Percentiles rank a stretch among this genome's conserved stretches.
These are phyloP conservation scores for Aristolochia californica DNA, from an alignment of 164 flowering plant species.

Conservation along the genomic window DNA sequence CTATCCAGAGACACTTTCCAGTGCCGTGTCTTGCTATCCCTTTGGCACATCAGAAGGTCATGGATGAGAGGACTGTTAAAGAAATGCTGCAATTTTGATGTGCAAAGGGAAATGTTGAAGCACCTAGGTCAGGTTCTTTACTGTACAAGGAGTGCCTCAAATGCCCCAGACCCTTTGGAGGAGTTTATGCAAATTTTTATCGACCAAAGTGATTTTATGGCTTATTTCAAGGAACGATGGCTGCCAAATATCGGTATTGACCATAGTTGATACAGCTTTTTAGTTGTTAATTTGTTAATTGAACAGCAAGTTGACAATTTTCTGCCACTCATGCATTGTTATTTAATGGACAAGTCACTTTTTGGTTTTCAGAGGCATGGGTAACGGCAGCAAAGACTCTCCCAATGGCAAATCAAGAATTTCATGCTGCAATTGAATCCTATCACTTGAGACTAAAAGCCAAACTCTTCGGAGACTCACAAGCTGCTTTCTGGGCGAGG, in stretches of 20 bases:
- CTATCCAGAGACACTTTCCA: slow-evolving; percentile 64
- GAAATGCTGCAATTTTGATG: slow-evolving; percentile 57
- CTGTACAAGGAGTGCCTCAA: slow-evolving; percentile 55
- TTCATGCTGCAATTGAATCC: slow-evolving; percentile 86
- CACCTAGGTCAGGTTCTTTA: slow-evolving; percentile 63
- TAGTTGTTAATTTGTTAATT: too few species aligned
- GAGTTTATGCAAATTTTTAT: slow-evolving; percentile 70
- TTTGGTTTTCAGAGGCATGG: slow-evolving; percentile 67
- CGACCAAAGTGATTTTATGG: slow-evolving; percentile 75
- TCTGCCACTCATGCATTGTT: too few species aligned
- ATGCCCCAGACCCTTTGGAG: slow-evolving; percentile 36
- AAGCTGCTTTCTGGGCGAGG: slow-evolving; percentile 77
- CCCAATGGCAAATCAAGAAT: slow-evolving; percentile 89
- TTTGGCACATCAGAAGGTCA: slow-evolving; percentile 92
- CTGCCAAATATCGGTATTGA: slow-evolving; percentile 75
- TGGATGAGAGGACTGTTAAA: slow-evolving; percentile 77
- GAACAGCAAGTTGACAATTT: not conserved
- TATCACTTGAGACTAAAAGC: slow-evolving; percentile 84
- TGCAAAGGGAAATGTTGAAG: slow-evolving; percentile 76
- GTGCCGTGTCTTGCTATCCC: slow-evolving; percentile 73
- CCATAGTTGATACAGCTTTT: not conserved
- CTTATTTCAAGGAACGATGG: slow-evolving; percentile 78
- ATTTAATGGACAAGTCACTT: not conserved
- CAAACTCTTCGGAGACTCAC: slow-evolving; percentile 79
- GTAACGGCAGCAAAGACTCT: slow-evolving; percentile 52